A percentile compares a stretch with the other conserved stretches of the same genome.
These are phyloP conservation scores for Fraxinus greggii DNA, from an alignment of 305 asterid genomes.

Conservation along the genomic window DNA sequence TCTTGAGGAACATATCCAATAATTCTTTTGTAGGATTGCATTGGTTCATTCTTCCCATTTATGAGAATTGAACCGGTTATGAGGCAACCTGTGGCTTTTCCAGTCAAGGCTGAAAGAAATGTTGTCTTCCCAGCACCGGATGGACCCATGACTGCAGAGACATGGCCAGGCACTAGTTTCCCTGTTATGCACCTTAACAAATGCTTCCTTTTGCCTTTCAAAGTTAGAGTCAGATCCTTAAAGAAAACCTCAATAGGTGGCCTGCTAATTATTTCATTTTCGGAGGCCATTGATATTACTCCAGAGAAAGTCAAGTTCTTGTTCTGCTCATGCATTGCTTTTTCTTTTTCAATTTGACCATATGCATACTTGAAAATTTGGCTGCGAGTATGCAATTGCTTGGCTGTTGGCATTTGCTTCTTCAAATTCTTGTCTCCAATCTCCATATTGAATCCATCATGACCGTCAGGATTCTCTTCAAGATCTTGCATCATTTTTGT, in stretches of 20 bases:
- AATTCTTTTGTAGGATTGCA: conserved; percentile 67
- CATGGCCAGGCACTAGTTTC: conserved; percentile 69
- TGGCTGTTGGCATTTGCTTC: conserved; percentile 45
- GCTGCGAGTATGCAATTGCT: conserved; percentile 70
- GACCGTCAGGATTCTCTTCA: conserved; percentile 60
- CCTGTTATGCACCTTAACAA: conserved; percentile 72
- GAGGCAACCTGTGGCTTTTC: conserved; percentile 75
- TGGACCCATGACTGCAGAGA: conserved; percentile 88
- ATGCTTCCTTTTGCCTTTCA: conserved; percentile 74
- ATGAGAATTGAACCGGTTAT: conserved; percentile 62
- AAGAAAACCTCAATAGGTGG: conserved; percentile 72
- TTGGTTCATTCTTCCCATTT: conserved; percentile 61
- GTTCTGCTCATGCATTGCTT: conserved; percentile 66
- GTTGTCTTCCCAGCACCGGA: conserved; percentile 91
- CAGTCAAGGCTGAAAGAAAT: conserved; percentile 73
- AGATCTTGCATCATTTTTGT: conserved; percentile 71
- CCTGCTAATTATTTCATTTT: conserved; percentile 53
- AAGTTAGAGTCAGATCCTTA: conserved; percentile 70
- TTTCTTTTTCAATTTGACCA: conserved; percentile 77
- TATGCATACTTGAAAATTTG: conserved; percentile 81
- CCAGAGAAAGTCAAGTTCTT: conserved; percentile 69
- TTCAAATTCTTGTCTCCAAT: conserved; percentile 67
- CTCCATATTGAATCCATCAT: conserved; percentile 62
- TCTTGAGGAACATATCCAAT: conserved; percentile 85
- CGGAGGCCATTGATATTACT: conserved; percentile 64